Evolutionary conservation across 441 rosid species (phyloP).

Genomic region (Erodium chrysanthum): DNA sequence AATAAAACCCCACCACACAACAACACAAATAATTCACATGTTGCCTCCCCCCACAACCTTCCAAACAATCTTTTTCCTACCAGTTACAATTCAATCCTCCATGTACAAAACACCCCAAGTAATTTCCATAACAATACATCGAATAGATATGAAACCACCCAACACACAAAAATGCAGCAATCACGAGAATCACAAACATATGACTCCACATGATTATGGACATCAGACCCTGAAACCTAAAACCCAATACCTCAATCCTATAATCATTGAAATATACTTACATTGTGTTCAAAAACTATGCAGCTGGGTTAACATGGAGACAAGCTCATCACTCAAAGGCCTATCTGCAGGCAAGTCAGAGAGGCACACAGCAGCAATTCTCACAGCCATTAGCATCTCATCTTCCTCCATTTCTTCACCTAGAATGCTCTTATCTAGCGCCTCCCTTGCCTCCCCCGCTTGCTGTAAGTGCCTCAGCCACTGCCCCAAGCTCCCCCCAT

Average conservation of each 20-base stretch:
- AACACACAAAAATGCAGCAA: slow-evolving; percentile 5
- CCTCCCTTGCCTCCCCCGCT: slow-evolving; percentile 74
- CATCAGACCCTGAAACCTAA: background rate
- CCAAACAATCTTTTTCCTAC: slow-evolving; percentile 10
- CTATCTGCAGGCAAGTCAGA: slow-evolving; percentile 82
- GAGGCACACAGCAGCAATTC: slow-evolving; percentile 74
- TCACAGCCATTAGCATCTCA: slow-evolving; percentile 88
- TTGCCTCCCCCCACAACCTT: background rate
- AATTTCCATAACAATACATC: background rate
- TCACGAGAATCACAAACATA: background rate
- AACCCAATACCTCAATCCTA: too few relatives aligned
- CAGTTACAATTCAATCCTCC: slow-evolving; percentile 10
- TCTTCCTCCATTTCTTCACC: slow-evolving; percentile 93
- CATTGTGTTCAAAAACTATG: slow-evolving; percentile 63
- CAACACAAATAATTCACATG: slow-evolving; percentile 26
- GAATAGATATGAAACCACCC: background rate
- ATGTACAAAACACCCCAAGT: background rate
- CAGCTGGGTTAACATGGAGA: slow-evolving; percentile 80
- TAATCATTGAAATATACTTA: slow-evolving; percentile 22
- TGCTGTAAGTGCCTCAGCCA: slow-evolving; percentile 89
- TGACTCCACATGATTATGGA: slow-evolving; percentile 5
- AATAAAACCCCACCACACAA: slow-evolving; percentile 30
- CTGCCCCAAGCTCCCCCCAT: slow-evolving; percentile 56
- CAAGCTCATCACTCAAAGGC: slow-evolving; percentile 93
- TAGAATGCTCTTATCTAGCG: slow-evolving; percentile 66